Evolutionary conservation across 1,139 yeast genomes (phyloP).

Genomic region (Kluyveromyces marxianus): DNA sequence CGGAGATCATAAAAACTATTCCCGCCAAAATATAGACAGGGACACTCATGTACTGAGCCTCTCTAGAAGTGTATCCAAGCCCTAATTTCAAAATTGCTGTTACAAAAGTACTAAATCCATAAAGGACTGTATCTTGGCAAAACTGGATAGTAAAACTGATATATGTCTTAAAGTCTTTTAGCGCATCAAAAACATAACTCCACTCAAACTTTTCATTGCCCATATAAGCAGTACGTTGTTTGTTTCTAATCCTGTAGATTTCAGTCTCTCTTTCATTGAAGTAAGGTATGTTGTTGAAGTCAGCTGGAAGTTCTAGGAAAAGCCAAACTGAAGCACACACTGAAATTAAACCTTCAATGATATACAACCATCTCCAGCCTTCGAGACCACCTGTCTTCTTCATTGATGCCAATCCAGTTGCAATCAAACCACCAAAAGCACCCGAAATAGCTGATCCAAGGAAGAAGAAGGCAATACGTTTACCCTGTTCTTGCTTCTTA

Average conservation of each 20-base stretch:
- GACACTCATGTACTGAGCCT: conserved; percentile 37
- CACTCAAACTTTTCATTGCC: conserved; percentile 28
- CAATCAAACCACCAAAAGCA: conserved; percentile 37
- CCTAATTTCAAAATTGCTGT: conserved; percentile 34
- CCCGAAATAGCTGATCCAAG: conserved; percentile 31
- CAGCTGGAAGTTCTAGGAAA: conserved; percentile 36
- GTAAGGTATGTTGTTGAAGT: conserved; percentile 37
- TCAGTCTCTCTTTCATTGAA: conserved; percentile 35
- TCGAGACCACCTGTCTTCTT: conserved; percentile 23
- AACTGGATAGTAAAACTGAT: conserved; percentile 34
- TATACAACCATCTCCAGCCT: conserved; percentile 35
- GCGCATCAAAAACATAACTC: conserved; percentile 29
- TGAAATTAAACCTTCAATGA: conserved; percentile 36
- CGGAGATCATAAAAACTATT: conserved; percentile 25
- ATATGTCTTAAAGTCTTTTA: conserved; percentile 31
- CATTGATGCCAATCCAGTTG: conserved; percentile 26
- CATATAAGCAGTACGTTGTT: conserved; percentile 27
- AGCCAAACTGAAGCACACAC: conserved; percentile 29
- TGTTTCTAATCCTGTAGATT: conserved; percentile 22
- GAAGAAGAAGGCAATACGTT: conserved; percentile 34
- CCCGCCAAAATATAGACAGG: conserved; percentile 37
- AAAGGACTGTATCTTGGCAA: conserved; percentile 33
- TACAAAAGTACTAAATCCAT: conserved; percentile 37
- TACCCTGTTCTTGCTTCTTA: conserved; percentile 32
- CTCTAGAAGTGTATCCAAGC: conserved; percentile 31